Base-by-base conservation (phyloP, 129 eudicot species). In the Flaveria sonorensis region DNA sequence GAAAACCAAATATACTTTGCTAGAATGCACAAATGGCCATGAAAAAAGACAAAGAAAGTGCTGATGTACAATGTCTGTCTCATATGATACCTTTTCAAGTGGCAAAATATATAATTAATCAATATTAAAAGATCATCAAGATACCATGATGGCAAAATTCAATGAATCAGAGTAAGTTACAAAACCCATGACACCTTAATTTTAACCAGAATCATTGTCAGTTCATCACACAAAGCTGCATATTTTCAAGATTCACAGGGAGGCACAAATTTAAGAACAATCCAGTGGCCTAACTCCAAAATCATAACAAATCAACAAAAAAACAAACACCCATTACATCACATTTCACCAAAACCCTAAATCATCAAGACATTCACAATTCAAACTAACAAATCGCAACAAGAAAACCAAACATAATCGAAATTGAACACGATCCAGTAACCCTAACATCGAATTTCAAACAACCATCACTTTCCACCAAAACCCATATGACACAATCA, bases 81-180 rank as follows among this genome's bases (percentile, higher is more conserved):
- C 26, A 23, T 16, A 71, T 20, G 30, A 26, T 59, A 59, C 42
- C 64, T 71, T 73, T 55, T 51, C 50, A 53, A n/a, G 3, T 73
- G 32, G 48, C 68, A 79, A 50, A 72, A 30, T 48, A 60, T 23
- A 66, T 32, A 40, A 71, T 26, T 19, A 66, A 80, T 28, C 50
- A 55, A 73, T 43, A 53, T 73, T 28, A 78, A 21, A 76, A 67
- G 67, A 69, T 81, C 63, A 81, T 47, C 46, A 74, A 46, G 42
- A 19, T 75, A 8, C 77, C 84, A 40, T 57, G 24, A 74, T 81
- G 47, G n/a, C 16, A 75, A 56, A 30, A 47, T 19, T 43, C 23
- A 75, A 47, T 63, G 52, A 71, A 63, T 14, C 63, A 52, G 71
- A 71, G 4, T 71, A 20, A 73, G 71, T 62, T 26, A 80, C 62